These are phyloP conservation scores for Pterulicium gracile DNA, from an alignment of 1,284 basidiomycete species.

Conservation along the genomic window DNA sequence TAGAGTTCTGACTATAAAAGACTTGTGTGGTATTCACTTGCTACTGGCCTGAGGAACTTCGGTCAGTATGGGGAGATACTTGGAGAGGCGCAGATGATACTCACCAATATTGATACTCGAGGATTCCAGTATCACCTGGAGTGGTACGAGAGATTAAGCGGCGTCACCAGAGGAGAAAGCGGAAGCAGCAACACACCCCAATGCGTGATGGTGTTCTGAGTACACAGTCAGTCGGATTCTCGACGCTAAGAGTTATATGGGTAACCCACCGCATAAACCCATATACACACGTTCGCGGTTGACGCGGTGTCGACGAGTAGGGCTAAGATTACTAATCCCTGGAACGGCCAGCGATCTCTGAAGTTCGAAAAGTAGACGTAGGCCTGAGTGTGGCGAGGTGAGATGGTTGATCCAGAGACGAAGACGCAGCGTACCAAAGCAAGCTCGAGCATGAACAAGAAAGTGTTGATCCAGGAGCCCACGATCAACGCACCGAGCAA, in stretches of 20 bases:
- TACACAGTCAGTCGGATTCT: too few relatives aligned
- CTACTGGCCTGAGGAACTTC: background rate
- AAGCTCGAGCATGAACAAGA: background rate
- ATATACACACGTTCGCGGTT: background rate
- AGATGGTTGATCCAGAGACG: background rate
- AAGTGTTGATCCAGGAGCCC: background rate
- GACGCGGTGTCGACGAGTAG: background rate
- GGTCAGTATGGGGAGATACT: too few relatives aligned
- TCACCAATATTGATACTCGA: too few relatives aligned
- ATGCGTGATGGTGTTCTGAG: background rate
- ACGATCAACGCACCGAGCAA: background rate
- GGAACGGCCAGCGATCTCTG: background rate
- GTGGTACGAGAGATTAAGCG: too few relatives aligned
- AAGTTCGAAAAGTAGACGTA: background rate
- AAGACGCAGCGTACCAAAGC: background rate
- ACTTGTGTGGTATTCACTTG: too few relatives aligned
- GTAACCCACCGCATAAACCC: background rate
- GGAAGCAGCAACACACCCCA: background rate
- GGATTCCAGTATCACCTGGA: too few relatives aligned
- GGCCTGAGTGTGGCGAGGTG: background rate
- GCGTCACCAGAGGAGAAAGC: too few relatives aligned
- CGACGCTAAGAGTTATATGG: too few relatives aligned
- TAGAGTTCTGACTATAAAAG: too few relatives aligned
- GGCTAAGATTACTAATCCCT: background rate
- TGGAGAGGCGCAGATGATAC: background rate